Percentiles rank a stretch among this genome's conserved stretches.
Evolutionary conservation across 768 basidiomycete species (phyloP).

Genomic region (Boletus fagicola): DNA sequence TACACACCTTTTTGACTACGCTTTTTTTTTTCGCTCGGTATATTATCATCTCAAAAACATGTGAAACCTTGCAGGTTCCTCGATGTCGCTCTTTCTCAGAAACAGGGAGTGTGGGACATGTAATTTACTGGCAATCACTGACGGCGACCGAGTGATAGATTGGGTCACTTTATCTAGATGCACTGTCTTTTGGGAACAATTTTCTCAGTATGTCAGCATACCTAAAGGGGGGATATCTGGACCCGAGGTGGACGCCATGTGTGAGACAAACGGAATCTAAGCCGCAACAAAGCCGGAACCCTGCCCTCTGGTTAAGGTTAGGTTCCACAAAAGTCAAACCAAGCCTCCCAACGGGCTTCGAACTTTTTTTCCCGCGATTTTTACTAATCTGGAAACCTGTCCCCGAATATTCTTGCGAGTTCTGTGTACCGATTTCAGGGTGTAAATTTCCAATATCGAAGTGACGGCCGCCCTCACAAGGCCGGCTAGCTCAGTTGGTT

Average conservation of each 20-base stretch:
- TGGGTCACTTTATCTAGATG: no score
- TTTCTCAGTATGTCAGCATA: no score
- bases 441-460: background rate
- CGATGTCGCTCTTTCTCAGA: background rate
- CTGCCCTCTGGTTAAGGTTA: no score
- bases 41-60: background rate
- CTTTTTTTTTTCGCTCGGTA: background rate
- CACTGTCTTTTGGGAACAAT: no score
- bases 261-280: no score
- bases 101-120: background rate
- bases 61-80: background rate
- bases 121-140: background rate
- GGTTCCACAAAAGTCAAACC: no score
- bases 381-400: no score
- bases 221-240: no score
- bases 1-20: conserved; percentile 12
- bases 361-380: no score
- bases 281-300: no score
- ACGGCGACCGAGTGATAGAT: background rate
- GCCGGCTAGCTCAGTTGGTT: conserved; percentile 94
- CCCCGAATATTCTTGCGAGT: background rate
- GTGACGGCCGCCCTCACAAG: conserved; percentile 14
- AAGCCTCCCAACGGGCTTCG: no score
- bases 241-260: no score
- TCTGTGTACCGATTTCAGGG: background rate